A percentile compares a stretch with the other conserved stretches of the same genome.
Conservation (phyloP, 2,329 filamentous ascomycete genomes). For the Fusarium gaditjirri region DNA sequence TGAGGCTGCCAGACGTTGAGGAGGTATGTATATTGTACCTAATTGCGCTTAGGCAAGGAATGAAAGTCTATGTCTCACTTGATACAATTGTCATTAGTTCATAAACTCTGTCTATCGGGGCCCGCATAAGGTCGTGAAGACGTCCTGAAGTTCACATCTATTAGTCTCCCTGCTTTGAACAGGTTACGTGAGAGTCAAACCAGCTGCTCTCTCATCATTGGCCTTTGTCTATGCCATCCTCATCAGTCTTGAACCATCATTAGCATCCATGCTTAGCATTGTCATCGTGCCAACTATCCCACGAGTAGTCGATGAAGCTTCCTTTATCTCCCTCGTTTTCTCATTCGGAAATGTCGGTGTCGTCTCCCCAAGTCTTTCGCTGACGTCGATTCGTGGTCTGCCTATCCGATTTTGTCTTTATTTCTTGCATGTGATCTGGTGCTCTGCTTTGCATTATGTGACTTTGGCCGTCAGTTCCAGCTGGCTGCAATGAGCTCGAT, state of each 20-base stretch:
- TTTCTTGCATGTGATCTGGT: constrained; percentile 2
- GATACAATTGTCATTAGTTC: not conserved
- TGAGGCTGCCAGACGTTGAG: not conserved
- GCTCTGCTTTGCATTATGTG: not conserved
- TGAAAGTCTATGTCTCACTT: not conserved
- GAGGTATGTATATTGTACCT: not conserved
- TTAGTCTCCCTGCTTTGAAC: not conserved
- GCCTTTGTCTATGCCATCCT: not conserved
- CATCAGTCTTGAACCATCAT: too few relatives aligned
- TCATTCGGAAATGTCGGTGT: not conserved
- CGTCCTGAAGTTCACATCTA: not conserved
- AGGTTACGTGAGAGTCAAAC: not conserved
- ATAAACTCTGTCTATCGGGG: not conserved
- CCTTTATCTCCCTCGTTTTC: not conserved
- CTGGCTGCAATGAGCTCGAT: constrained; percentile 8
- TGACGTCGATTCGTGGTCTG: not conserved
- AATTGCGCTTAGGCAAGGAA: not conserved
- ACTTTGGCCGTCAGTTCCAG: not conserved
- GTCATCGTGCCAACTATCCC: too few relatives aligned
- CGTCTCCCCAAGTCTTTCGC: not conserved
- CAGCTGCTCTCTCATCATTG: not conserved
- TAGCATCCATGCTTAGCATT: not conserved
- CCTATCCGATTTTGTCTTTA: constrained; percentile 2
- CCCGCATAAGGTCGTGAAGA: not conserved
- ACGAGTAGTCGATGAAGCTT: not conserved